A percentile compares a stretch with the other conserved stretches of the same genome.
phyloP scores from a whole-genome alignment of 2,329 filamentous ascomycete genomes.

The Verticillium nubilum region DNA sequence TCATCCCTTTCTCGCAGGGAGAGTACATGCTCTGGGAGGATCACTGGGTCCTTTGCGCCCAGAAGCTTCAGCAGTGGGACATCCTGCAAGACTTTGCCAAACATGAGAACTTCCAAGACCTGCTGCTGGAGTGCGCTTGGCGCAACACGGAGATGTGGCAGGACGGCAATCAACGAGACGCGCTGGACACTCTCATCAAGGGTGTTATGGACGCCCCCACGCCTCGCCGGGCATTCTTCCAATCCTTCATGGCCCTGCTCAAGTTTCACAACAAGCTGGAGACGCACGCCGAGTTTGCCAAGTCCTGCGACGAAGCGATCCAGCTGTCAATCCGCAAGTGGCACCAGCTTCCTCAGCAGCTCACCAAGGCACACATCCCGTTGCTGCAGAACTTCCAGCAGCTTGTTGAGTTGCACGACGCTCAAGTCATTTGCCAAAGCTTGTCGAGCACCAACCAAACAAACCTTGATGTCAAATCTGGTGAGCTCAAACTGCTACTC shows the following conservation, averaged over 20 bases:
- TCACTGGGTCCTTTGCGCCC: conserved; percentile 95
- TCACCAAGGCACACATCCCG: conserved; percentile 93
- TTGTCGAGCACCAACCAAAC: conserved; percentile 74
- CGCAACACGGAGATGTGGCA: conserved; percentile 94
- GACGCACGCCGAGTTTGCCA: conserved; percentile 71
- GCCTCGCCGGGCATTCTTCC: conserved; percentile 90
- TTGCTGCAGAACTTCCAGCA: conserved; percentile 97
- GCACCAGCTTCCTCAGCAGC: conserved; percentile 91
- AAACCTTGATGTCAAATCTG: conserved; percentile 91
- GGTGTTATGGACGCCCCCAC: conserved; percentile 97
- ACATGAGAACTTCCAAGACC: conserved; percentile 96
- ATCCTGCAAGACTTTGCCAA: conserved; percentile 96
- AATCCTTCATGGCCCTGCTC: conserved; percentile 93
- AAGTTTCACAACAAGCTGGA: conserved; percentile 92
- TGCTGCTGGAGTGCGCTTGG: conserved; percentile 93
- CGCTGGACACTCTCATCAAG: conserved; percentile 89
- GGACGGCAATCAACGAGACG: conserved; percentile 76
- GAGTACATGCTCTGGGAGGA: conserved; percentile 99
- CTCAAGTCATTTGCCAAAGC: conserved; percentile 92
- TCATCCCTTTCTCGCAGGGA: conserved; percentile 91
- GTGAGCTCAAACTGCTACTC: conserved; percentile 88
- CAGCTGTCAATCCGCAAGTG: conserved; percentile 97
- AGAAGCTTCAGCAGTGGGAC: conserved; percentile 99
- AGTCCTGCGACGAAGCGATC: conserved; percentile 92
- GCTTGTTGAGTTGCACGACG: conserved; percentile 93